Conservation (phyloP, 495 filamentous ascomycete genomes). For the Aspergillus nidulans region DNA sequence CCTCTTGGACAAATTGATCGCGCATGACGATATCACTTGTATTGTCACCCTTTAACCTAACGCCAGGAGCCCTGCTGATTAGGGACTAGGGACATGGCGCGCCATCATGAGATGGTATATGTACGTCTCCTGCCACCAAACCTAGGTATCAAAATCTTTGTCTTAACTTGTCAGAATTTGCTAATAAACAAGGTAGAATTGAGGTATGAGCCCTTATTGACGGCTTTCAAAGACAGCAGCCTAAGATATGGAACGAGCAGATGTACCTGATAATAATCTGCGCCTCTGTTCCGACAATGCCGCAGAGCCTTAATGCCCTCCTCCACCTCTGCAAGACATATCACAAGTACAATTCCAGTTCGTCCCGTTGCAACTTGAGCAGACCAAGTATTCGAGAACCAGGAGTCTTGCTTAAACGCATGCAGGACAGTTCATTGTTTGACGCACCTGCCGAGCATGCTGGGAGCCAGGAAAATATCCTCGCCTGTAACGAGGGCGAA, state of each 20-base stretch:
- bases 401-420: background rate
- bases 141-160: no score
- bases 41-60: background rate
- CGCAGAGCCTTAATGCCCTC: background rate
- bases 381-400: background rate
- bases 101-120: conserved; percentile 8
- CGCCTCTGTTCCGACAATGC: conserved; percentile 10
- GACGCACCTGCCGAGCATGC: background rate
- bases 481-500: background rate
- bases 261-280: conserved; percentile 16
- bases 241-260: background rate
- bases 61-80: background rate
- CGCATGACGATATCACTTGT: conserved; percentile 1
- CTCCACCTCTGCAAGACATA: background rate
- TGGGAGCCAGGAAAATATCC: conserved; percentile 10
- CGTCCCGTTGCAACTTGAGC: background rate
- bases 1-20: conserved; percentile 6
- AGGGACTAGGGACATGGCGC: conserved; percentile 2
- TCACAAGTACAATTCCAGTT: background rate
- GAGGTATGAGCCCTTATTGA: conserved; percentile 1
- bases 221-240: no score
- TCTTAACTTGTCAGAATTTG: no score
- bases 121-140: background rate
- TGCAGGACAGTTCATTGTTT: conserved; percentile 4
- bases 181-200: background rate